Base-by-base conservation (phyloP, 441 rosid species). In the Adansonia madagascariensis region DNA sequence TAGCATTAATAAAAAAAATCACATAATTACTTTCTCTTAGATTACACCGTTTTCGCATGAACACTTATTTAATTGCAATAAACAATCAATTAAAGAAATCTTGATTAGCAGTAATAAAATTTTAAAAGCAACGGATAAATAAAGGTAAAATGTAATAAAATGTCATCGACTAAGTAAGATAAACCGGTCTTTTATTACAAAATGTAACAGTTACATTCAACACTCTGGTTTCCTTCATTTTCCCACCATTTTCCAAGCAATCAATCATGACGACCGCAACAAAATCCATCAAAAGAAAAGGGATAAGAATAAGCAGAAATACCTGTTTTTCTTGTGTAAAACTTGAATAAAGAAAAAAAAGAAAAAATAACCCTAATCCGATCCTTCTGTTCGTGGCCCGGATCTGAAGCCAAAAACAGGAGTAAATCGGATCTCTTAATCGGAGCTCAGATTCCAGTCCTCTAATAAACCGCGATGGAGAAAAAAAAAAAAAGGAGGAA, bases 331-430 rank as follows among this genome's bases (percentile, higher is more conserved):
- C 71, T 18, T 18, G 50, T n/a, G 18, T 50, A 60, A 60, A 2
- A 47, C 14, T 61, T 1, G 73, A 71, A 11, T 43, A 9, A 22
- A 12, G 22, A 27, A 44, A 71, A 60, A 66, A 1, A 76, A 77
- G 53, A 86, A 84, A 20, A 31, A 2, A 80, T 71, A 80, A 74
- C 6, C 74, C 70, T 78, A 86, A 82, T 68, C 84, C 76, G 75
- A 80, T 78, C 79, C 83, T 81, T 80, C 91, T 82, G 89, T 84
- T 67, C 83, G 85, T 90, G 97, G 97, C 98, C 89, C 93, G 90
- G 97, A 94, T 92, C 95, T 88, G 92, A 94, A 92, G 97, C 91
- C 92, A 84, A 89, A 89, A 86, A 82, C 88, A 84, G 82, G 75
- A 86, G 82, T 56, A 80, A 85, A 81, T 77, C 83, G 89, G 83